Base-by-base conservation (phyloP, 2,329 filamentous ascomycete genomes). In the Paecilomyces dactylethromorphus region DNA sequence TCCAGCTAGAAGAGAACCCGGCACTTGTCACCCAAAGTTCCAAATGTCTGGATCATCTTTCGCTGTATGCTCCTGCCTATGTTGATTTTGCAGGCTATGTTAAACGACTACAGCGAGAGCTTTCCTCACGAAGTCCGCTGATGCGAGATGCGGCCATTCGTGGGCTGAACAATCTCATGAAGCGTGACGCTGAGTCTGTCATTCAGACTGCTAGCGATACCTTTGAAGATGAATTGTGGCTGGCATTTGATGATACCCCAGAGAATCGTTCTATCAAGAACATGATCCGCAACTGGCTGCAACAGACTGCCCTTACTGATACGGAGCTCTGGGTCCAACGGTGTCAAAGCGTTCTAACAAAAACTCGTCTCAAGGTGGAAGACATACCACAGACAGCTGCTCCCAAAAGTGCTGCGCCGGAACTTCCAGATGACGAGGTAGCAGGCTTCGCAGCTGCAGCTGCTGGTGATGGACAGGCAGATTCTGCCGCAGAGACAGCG, bases 361-460 rank as follows among this genome's bases (percentile, higher is more conserved):
- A 95, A 82, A 96, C 90, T 0, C 86, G 90, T 63, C 82, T 84
- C 31, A 90, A 89, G 68, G 76, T 78, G 1, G 82, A 86, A 50
- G 82, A 85, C 10, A 54, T 65, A 3, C 65, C 66, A 22, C 65
- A 68, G 3, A 73, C 70, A 55, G 78, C 79, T 13, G 66, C 67
- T 6, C 65, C 72, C 24, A 73, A 74, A 39, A 67, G 69, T 10
- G 79, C 81, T 3, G 80, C 84, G 12, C 82, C 90, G n/a, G 94
- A 99, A 66, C 77, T 97, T 0, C 89, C 93, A 62, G 94, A 99
- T 70, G 94, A 99, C 71, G 95, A 99, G 72, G 93, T 96, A 35
- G 94, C 94, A 56, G 94, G 94, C 0, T 97, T 99, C 69, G 92
- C 92, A 32, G 85, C 87, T n/a, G 87, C 89, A 1, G 82, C 82